Conservation (phyloP, 106 monocot genomes). For the Vanilla planifolia region DNA sequence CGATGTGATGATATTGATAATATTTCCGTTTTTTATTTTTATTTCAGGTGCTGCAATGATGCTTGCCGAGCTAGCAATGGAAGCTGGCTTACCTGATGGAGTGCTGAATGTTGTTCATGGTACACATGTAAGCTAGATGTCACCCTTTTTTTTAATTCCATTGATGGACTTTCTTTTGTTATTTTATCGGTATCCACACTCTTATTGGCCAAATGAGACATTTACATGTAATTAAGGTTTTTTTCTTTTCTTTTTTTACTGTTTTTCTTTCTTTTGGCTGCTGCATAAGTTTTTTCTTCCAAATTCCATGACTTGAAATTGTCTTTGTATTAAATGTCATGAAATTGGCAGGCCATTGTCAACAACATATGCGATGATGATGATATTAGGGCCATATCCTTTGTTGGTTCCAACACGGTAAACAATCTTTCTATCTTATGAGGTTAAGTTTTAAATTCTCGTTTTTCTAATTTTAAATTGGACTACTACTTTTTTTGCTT, state of each 20-base stretch:
- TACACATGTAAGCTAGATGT: constrained; percentile 59
- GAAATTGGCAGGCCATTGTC: constrained; percentile 62
- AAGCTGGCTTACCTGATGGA: constrained; percentile 93
- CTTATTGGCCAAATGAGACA: neutral
- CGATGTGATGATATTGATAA: constrained; percentile 3
- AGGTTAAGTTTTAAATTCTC: neutral
- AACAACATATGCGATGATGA: constrained; percentile 96
- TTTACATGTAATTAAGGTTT: neutral
- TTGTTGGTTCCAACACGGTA: constrained; percentile 97
- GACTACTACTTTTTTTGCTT: neutral
- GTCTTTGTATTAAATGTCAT: neutral
- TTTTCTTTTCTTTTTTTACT: neutral
- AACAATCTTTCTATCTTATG: constrained; percentile 17
- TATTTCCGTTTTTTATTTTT: constrained; percentile 1
- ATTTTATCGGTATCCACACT: neutral
- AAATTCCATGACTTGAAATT: neutral
- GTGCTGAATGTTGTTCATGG: constrained; percentile 96
- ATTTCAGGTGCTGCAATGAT: constrained; percentile 90
- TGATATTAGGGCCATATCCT: constrained; percentile 89
- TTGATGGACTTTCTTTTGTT: neutral
- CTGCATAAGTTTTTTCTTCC: neutral
- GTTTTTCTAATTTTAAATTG: neutral
- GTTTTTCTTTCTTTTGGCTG: neutral
- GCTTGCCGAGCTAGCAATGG: constrained; percentile 90
- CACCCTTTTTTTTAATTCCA: neutral